Evolutionary conservation across 2,329 filamentous ascomycete genomes (phyloP), one percentile per base, ranked within the genome.

Genomic region (Geosmithia flava): DNA sequence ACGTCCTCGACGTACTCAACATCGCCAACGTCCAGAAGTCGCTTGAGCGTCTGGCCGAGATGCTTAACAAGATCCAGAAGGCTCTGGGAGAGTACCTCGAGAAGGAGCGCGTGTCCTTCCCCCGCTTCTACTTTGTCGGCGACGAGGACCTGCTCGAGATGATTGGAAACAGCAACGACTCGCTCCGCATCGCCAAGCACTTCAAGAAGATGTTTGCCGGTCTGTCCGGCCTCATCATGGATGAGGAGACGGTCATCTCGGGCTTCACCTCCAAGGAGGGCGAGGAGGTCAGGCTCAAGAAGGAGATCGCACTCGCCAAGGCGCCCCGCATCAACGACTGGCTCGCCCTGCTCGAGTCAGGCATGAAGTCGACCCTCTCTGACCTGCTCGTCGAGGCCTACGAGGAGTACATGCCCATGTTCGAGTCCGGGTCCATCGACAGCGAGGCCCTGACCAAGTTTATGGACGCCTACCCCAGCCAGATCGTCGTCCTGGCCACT

Each of bases 181-280:
- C 91, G 10, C 70, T 93, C 51, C 89, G 93, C 48, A 94, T 98
- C 55, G 88, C 93, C 41, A 98, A 98, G 65, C 94, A 99, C 70
- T 89, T 99, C 72, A 91, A 95, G 65, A 99, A 99, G 74, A 99
- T 99, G 93, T 99, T 99, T 72, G 93, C 94, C 53, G 93, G 93
- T 52, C 75, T 98, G 45, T 91, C 85, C 4, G 93, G 93, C 3
- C 76, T 98, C 37, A 73, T 90, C 42, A 91, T 96, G 72, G 88
- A 95, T 55, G 89, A 97, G 48, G 87, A 96, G 57, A 80, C 82
- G 23, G 81, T 87, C 52, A 97, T 99, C 53, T 83, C 85, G 23
- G 91, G 89, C 7, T 91, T 97, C 58, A 93, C 85, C 2, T 98
- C 93, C 0, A 96, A 95, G 61, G 94, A 99, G 66, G 90, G 85